These are phyloP conservation scores for Gracilaria domingensis DNA, from an alignment of 23 red algal species.

Conservation along the genomic window DNA sequence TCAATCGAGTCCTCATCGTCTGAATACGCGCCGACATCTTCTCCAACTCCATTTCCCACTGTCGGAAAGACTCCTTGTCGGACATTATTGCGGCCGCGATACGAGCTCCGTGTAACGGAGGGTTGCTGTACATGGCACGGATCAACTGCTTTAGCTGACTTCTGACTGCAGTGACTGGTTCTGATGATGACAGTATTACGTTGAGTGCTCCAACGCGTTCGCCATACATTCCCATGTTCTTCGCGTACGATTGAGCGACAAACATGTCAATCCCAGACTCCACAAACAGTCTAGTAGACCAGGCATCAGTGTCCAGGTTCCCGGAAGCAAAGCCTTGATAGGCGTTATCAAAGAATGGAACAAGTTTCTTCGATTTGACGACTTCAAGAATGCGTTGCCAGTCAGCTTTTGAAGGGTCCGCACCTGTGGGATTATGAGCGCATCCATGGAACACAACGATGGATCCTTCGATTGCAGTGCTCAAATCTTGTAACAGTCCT, in stretches of 20 bases:
- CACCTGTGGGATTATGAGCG: slow-evolving; percentile 99
- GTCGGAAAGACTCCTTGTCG: slow-evolving; percentile 67
- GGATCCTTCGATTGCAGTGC: slow-evolving; percentile 54
- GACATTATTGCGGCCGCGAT: slow-evolving; percentile 83
- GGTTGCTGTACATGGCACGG: slow-evolving; percentile 91
- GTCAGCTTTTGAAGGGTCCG: slow-evolving; percentile 71
- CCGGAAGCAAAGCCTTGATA: slow-evolving; percentile 99
- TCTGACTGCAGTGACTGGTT: slow-evolving; percentile 17
- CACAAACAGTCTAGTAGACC: slow-evolving; percentile 76
- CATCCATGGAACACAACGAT: slow-evolving; percentile 97
- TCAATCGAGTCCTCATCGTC: slow-evolving; percentile 79
- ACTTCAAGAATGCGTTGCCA: slow-evolving; percentile 82
- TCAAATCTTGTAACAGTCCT: slow-evolving; percentile 83
- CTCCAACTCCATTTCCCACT: slow-evolving; percentile 90
- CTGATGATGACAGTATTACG: slow-evolving; percentile 57
- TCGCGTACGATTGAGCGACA: slow-evolving; percentile 91
- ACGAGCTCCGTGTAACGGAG: slow-evolving; percentile 84
- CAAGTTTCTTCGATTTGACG: slow-evolving; percentile 29
- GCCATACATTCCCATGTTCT: slow-evolving; percentile 99
- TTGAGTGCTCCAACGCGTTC: slow-evolving; percentile 89
- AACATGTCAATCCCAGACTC: slow-evolving; percentile 90
- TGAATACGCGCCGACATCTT: slow-evolving; percentile 85
- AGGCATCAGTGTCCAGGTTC: slow-evolving; percentile 73
- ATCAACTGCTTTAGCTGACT: slow-evolving; percentile 87
- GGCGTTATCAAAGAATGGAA: slow-evolving; percentile 97